Evolutionary conservation across 768 basidiomycete genomes (phyloP).

Genomic region (Obba rivulosa): DNA sequence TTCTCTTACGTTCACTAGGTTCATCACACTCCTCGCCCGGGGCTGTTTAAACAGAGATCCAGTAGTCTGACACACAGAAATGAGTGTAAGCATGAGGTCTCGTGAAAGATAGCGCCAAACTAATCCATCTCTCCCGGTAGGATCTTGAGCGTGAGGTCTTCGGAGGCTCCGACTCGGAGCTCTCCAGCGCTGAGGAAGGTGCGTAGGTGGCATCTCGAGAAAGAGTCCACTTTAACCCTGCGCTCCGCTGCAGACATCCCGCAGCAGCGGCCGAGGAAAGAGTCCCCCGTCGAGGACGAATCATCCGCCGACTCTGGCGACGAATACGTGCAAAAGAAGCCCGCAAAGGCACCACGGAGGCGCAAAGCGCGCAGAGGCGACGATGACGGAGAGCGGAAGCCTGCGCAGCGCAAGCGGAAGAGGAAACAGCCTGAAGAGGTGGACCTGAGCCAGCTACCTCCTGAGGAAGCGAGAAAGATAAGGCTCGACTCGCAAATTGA

Average conservation of each 20-base stretch:
- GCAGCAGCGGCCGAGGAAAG: conserved; percentile 36
- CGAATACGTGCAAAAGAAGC: conserved; percentile 39
- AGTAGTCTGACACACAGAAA: too few species aligned
- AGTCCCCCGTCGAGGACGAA: conserved; percentile 28
- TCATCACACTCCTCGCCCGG: too few species aligned
- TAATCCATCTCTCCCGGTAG: too few species aligned
- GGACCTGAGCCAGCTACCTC: conserved; percentile 63
- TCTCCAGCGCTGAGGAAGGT: conserved; percentile 71
- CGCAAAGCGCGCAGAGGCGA: conserved; percentile 19
- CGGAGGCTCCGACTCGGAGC: conserved; percentile 79
- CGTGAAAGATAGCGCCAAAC: too few species aligned
- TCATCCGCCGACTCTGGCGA: conserved; percentile 43
- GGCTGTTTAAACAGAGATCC: too few species aligned
- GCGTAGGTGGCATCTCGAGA: conserved; percentile 7
- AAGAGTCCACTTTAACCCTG: conserved; percentile 1
- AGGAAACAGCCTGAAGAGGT: conserved; percentile 50
- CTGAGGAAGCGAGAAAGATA: conserved; percentile 74
- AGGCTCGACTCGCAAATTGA: conserved; percentile 82
- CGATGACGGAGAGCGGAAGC: conserved; percentile 24
- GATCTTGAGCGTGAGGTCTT: conserved; percentile 40
- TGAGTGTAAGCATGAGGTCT: too few species aligned
- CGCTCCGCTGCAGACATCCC: conserved; percentile 31
- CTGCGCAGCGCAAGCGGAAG: conserved; percentile 47
- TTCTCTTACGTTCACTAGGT: too few species aligned
- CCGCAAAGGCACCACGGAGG: conserved; percentile 17